Evolutionary conservation across 768 basidiomycete species (phyloP), one percentile per base, ranked within the genome.

Genomic region (Naganishia randhawae): DNA sequence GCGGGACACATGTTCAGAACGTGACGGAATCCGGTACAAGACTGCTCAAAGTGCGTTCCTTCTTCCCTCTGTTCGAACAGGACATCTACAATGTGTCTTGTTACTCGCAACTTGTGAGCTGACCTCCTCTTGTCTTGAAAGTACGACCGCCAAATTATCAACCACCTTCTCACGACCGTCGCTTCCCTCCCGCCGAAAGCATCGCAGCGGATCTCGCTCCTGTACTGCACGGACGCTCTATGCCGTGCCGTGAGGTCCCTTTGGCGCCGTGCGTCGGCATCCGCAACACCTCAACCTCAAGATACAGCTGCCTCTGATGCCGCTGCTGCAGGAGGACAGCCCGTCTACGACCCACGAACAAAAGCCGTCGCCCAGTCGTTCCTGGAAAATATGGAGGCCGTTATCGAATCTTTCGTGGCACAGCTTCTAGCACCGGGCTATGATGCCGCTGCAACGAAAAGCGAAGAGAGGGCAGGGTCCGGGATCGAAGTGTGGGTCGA

Each of bases 141-240:
- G 54, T 22, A 33, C 35, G 54, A 55, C 54, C 33, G 54, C 33
- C 54, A 55, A 35, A 55, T 55, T 33, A 35, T 55, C 33, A 33
- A 55, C 13, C 31, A 55, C 14, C 54, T 55, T 3, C 35, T 33
- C 35, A 11, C 31, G n/a, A 55, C 54, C 29, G 10, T 55, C 10
- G 32, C 13, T 33, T 33, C 31, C 33, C 54, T 55, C 9, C 54
- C 54, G 8, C 54, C 54, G 2, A 55, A 55, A 55, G 33, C 54
- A 32, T 7, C 54, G 3, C 32, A 32, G 7, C 31, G 35, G n/a
- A 55, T 55, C 19, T 55, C 54, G 13, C 22, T 55, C 19, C 33
- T 55, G 19, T 55, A 55, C 33, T 55, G 54, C 54, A 35, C 54
- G 14, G 54, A 55, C 35, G 54, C 54, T 31, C 54, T 55, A 11